phyloP scores from a whole-genome alignment of 2,329 filamentous ascomycete genomes.

The Madurella mycetomatis region DNA sequence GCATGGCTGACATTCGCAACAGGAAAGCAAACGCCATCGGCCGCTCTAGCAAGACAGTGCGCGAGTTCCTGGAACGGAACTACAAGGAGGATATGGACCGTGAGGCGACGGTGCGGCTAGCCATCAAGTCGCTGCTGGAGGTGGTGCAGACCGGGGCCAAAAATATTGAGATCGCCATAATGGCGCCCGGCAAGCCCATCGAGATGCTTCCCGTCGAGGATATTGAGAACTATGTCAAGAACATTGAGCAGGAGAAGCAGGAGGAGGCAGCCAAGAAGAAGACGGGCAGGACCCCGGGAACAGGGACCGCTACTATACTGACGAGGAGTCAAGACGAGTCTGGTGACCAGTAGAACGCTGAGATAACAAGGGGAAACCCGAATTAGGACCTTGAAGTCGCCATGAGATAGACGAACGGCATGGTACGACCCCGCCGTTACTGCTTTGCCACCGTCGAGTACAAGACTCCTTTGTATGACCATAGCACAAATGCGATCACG shows the following conservation, averaged over 20 bases:
- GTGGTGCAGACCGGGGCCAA: slow-evolving; percentile 98
- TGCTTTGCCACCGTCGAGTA: not conserved
- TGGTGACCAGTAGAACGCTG: slow-evolving; percentile 15
- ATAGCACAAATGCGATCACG: not conserved
- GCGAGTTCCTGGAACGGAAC: slow-evolving; percentile 97
- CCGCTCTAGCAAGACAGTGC: slow-evolving; percentile 96
- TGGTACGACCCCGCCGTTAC: not conserved
- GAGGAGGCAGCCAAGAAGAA: slow-evolving; percentile 98
- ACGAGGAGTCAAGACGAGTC: slow-evolving; percentile 52
- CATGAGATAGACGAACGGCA: not conserved
- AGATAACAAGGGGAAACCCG: not conserved
- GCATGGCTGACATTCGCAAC: slow-evolving; percentile 18
- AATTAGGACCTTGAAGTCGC: slow-evolving; percentile 1
- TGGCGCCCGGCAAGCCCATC: slow-evolving; percentile 85
- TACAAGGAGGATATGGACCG: slow-evolving; percentile 98
- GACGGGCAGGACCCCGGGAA: slow-evolving; percentile 68
- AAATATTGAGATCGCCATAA: slow-evolving; percentile 99
- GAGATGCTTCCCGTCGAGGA: slow-evolving; percentile 94
- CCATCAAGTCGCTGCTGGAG: slow-evolving; percentile 96
- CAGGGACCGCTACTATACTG: slow-evolving; percentile 67
- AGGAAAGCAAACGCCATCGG: slow-evolving; percentile 99
- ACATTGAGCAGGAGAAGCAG: slow-evolving; percentile 98
- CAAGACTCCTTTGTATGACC: not conserved
- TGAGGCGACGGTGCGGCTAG: slow-evolving; percentile 91
- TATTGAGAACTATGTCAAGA: slow-evolving; percentile 97